Base-by-base conservation (phyloP, 768 basidiomycete species). In the Saitozyma podzolica region DNA sequence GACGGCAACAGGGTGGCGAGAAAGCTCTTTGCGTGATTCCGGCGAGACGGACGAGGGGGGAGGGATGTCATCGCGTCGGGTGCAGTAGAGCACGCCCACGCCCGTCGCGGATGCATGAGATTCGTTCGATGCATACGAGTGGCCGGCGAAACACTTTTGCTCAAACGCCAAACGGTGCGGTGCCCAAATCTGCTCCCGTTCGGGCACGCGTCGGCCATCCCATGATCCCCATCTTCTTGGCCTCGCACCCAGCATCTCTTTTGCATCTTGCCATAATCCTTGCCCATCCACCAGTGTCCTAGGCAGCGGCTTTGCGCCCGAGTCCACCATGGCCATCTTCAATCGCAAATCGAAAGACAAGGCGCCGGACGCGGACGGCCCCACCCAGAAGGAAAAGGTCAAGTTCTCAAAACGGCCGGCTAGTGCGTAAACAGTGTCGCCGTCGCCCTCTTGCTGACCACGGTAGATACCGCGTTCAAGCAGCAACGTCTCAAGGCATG, bases 401-500 rank as follows among this genome's bases (percentile, higher is more conserved):
- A 79, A 79, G 56, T 78, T 65, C 65, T 73, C 72, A 13, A 76
- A 78, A 43, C 64, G 78, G n/a, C 80, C 80, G 29, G 80, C 80
- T 9, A 80, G 80, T 80, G 19, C 56, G 79, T 72, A 10, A 14
- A 50, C 48, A 14, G 20, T 20, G 29, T 40, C 16, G 20, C 52
- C 40, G 16, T 9, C 9, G n/a, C 42, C 56, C n/a, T n/a, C n/a
- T 58, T 39, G 10, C 14, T 42, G 1, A 45, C 37, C 14, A 51
- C 7, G 54, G 50, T 80, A 96, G 92, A 97, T 81, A 97, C 94
- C 62, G 95, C 94, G 47, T 97, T 96, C 86, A 98, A 96, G 82
- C 96, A 99, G 80, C 96, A 99, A 81, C 89, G 96, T 59, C 86
- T 99, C 77, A 98, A 97, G 83, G 96, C 96, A 75, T 99, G 96